Percentiles rank a stretch among this genome's conserved stretches.
These are phyloP conservation scores for Komagataea norvegica DNA, from an alignment of 1,139 yeast species.

Conservation along the genomic window DNA sequence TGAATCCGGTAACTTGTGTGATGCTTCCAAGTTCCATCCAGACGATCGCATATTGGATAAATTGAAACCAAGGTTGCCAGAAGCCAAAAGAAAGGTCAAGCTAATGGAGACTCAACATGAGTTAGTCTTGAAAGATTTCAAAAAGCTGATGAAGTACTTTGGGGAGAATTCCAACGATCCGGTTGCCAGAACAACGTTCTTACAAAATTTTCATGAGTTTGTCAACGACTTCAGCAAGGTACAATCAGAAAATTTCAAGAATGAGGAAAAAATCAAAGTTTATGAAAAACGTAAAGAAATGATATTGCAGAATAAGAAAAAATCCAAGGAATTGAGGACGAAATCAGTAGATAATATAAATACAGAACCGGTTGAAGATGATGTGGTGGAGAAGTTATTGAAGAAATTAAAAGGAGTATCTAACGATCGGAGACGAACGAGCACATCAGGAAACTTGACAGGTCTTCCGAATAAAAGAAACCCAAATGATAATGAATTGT, in stretches of 20 bases:
- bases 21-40: slow-evolving; percentile 65
- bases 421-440: slow-evolving; percentile 32
- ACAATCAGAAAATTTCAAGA: slow-evolving; percentile 66
- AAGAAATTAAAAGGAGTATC: slow-evolving; percentile 73
- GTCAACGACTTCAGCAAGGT: slow-evolving; percentile 71
- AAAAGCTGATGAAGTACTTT: slow-evolving; percentile 65
- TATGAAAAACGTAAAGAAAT: slow-evolving; percentile 66
- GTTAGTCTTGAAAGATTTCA: slow-evolving; percentile 50
- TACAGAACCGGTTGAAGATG: slow-evolving; percentile 29
- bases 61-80: slow-evolving; percentile 48
- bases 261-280: slow-evolving; percentile 75
- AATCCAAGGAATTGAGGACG: slow-evolving; percentile 26
- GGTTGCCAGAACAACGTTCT: slow-evolving; percentile 60
- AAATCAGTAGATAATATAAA: slow-evolving; percentile 18
- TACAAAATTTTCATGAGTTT: slow-evolving; percentile 69
- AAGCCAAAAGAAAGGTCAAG: slow-evolving; percentile 59
- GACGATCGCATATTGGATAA: slow-evolving; percentile 57
- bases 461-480: slow-evolving; percentile 22
- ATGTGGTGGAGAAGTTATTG: slow-evolving; percentile 68
- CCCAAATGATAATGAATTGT: slow-evolving; percentile 15
- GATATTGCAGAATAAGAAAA: slow-evolving; percentile 29
- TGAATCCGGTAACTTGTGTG: slow-evolving; percentile 70
- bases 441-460: slow-evolving; percentile 13
- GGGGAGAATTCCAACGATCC: slow-evolving; percentile 74
- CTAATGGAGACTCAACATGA: slow-evolving; percentile 53